phyloP scores from a whole-genome alignment of 164 flowering plant species.

The Kingdonia uniflora region DNA sequence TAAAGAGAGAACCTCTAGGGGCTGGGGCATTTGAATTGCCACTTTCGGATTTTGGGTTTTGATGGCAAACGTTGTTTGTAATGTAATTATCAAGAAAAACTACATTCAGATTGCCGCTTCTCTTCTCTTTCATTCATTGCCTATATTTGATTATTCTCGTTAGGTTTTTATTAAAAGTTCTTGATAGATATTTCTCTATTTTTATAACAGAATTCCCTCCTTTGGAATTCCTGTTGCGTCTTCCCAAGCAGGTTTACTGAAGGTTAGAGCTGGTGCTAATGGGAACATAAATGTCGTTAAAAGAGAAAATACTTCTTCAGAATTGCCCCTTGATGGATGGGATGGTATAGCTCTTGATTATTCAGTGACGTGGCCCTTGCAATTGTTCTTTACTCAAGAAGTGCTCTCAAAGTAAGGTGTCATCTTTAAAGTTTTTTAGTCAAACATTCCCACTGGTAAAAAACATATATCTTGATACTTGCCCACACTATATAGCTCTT shows the following conservation, averaged over 20 bases:
- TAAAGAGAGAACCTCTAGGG: no score
- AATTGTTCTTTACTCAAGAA: slow-evolving; percentile 88
- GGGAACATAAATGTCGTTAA: slow-evolving; percentile 26
- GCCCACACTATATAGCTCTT: slow-evolving; percentile 81
- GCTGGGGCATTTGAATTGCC: no score
- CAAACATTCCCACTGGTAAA: no score
- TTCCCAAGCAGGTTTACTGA: slow-evolving; percentile 50
- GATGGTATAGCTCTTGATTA: slow-evolving; percentile 96
- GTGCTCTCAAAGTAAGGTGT: slow-evolving; percentile 78
- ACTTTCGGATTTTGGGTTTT: no score
- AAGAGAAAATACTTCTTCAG: slow-evolving; percentile 28
- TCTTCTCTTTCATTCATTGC: no score
- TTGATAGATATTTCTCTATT: background rate
- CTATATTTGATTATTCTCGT: no score
- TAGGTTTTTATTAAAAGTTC: no score
- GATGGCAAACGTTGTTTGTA: no score
- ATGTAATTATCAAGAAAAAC: no score
- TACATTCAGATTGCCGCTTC: no score
- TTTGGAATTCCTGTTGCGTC: slow-evolving; percentile 55
- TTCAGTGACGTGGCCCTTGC: slow-evolving; percentile 95
- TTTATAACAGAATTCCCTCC: slow-evolving; percentile 57
- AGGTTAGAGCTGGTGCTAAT: slow-evolving; percentile 38
- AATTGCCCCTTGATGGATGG: slow-evolving; percentile 76
- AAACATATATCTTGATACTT: no score
- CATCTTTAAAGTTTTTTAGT: no score